A percentile compares a stretch with the other conserved stretches of the same genome.
phyloP scores from a whole-genome alignment of 1,139 yeast species.

The Nakaseomyces kungkrabaensis region DNA sequence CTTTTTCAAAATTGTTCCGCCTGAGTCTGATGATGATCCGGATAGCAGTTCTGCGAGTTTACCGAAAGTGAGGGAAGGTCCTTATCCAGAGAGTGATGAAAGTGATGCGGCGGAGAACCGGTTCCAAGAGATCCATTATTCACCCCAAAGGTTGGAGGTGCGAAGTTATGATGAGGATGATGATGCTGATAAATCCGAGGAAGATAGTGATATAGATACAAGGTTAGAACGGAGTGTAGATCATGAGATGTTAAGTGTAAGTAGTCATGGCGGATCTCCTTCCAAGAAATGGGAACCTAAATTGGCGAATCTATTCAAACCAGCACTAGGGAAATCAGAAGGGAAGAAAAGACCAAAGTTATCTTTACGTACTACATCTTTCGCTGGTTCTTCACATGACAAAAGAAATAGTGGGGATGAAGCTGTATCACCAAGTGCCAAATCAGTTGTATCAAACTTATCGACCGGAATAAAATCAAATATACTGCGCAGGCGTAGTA shows the following conservation, averaged over 20 bases:
- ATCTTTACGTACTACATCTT: slow-evolving; percentile 13
- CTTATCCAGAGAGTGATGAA: not conserved
- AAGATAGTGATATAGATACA: slow-evolving; percentile 1
- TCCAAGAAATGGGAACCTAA: slow-evolving; percentile 9
- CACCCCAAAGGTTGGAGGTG: not conserved
- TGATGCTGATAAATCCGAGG: not conserved
- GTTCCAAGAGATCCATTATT: not conserved
- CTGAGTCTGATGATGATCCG: slow-evolving; percentile 1
- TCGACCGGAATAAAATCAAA: slow-evolving; percentile 5
- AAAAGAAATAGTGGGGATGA: not conserved
- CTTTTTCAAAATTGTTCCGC: slow-evolving; percentile 4
- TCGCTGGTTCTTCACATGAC: slow-evolving; percentile 1
- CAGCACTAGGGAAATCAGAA: slow-evolving; percentile 4
- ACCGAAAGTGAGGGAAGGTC: not conserved
- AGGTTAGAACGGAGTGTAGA: not conserved
- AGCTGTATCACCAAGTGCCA: slow-evolving; percentile 5
- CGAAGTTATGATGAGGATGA: slow-evolving; percentile 1
- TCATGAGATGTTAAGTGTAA: slow-evolving; percentile 5
- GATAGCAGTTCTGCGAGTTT: not conserved
- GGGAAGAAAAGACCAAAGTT: slow-evolving; percentile 12
- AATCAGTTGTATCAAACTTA: slow-evolving; percentile 4
- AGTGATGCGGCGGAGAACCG: not conserved
- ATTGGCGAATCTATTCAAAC: slow-evolving; percentile 13
- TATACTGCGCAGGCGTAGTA: slow-evolving; percentile 14
- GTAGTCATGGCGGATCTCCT: slow-evolving; percentile 6